Evolutionary conservation across 1,284 basidiomycete species (phyloP).

Genomic region (Athelia psychrophila): DNA sequence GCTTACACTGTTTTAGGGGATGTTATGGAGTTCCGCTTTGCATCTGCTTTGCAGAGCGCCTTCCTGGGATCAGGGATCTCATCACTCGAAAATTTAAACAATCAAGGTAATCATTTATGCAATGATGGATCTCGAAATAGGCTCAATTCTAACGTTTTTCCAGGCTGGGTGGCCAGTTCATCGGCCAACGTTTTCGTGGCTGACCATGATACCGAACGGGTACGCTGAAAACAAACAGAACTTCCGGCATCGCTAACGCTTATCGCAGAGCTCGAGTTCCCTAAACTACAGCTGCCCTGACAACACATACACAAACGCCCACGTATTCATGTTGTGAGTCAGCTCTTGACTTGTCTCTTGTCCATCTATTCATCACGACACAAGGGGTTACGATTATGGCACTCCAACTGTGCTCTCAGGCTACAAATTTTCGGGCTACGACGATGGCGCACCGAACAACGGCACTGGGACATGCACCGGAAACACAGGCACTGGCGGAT

Average conservation of each 20-base stretch:
- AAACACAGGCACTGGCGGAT: slow-evolving; percentile 50
- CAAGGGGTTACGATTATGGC: slow-evolving; percentile 56
- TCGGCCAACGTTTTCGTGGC: slow-evolving; percentile 65
- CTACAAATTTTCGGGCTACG: slow-evolving; percentile 48
- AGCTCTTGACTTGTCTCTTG: too few relatives aligned
- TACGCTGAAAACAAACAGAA: slow-evolving; percentile 14
- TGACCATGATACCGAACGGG: slow-evolving; percentile 71
- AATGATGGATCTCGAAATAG: neutral
- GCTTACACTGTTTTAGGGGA: neutral
- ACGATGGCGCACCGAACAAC: slow-evolving; percentile 55
- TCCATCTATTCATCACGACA: too few relatives aligned
- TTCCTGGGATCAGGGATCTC: slow-evolving; percentile 53
- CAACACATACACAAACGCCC: slow-evolving; percentile 61
- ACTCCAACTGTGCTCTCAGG: slow-evolving; percentile 63
- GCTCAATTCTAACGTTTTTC: neutral
- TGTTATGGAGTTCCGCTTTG: slow-evolving; percentile 55
- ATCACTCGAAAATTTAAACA: slow-evolving; percentile 50
- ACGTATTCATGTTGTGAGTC: slow-evolving; percentile 37
- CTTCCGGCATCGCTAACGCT: neutral
- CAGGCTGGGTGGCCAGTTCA: slow-evolving; percentile 55
- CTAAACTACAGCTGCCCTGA: slow-evolving; percentile 58
- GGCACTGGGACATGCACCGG: slow-evolving; percentile 51
- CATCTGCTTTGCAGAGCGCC: slow-evolving; percentile 44
- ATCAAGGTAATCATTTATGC: slow-evolving; percentile 32
- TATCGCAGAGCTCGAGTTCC: slow-evolving; percentile 44